Conservation (phyloP, 192 early-diverging fungal species). For the Bifiguratus adelaidae region DNA sequence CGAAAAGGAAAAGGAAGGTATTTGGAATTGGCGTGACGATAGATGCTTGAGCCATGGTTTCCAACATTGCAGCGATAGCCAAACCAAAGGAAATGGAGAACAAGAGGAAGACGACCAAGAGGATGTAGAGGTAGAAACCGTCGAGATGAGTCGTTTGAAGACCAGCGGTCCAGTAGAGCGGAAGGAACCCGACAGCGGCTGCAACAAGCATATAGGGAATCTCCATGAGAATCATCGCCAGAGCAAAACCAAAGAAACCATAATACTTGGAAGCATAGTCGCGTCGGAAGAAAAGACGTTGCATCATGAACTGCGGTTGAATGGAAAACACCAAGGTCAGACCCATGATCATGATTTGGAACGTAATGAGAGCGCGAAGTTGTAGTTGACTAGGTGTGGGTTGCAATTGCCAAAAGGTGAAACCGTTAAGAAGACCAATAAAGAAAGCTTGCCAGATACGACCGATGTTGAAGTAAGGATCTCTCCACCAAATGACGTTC, state of each 20-base stretch:
- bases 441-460: conserved; percentile 38
- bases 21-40: conserved; percentile 52
- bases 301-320: conserved; percentile 50
- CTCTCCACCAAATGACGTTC: conserved; percentile 59
- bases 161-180: conserved; percentile 53
- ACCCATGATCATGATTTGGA: conserved; percentile 29
- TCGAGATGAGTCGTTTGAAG: conserved; percentile 30
- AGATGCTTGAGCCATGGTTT: conserved; percentile 42
- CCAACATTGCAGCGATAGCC: conserved; percentile 38
- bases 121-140: conserved; percentile 47
- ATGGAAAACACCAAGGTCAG: conserved; percentile 46
- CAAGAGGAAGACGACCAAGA: conserved; percentile 39
- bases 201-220: conserved; percentile 47
- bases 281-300: conserved; percentile 46
- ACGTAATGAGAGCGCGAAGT: conserved; percentile 29
- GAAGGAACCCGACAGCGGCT: conserved; percentile 37
- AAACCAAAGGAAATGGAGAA: conserved; percentile 46
- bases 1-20: conserved; percentile 44
- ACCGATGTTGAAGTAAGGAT: conserved; percentile 57
- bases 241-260: conserved; percentile 47
- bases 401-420: conserved; percentile 55
- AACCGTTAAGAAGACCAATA: conserved; percentile 48
- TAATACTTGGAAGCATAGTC: conserved; percentile 54
- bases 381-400: conserved; percentile 39
- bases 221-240: conserved; percentile 46